Evolutionary conservation across 768 basidiomycete species (phyloP), one percentile per base, ranked within the genome.

Genomic region (Hydnomerulius pinastri): DNA sequence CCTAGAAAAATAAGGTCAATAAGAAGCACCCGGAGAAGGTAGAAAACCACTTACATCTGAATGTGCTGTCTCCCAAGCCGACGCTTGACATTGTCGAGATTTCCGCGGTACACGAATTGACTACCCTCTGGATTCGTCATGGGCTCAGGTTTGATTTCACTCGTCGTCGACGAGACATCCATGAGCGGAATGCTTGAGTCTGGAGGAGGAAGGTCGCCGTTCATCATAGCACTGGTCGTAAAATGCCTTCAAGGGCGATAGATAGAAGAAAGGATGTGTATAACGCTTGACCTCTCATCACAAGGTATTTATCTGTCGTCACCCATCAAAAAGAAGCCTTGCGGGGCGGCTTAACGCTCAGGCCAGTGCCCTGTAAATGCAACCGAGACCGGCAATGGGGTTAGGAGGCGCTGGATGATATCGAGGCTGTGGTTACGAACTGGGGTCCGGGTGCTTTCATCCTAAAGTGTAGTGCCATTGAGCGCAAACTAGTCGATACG

Each of bases 11-110:
- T 11, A 15, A 13, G 4, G 12, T 58, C 15, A 53, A 42, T 13
- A 18, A 35, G 35, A 11, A 43, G 20, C 23, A n/a, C n/a, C 18
- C 17, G 40, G 18, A 37, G 21, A 39, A 15, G 6, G 23, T 7
- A 36, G 29, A 42, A 28, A 33, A 39, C 5, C 10, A 8, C 28
- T 43, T 43, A 57, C 62, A 63, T 62, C 24, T 57, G 54, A 18
- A 63, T 57, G 29, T 60, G 61, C 20, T 56, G 54, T 25, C 43
- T 53, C 28, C 62, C 55, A 27, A 63, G 51, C 41, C 48, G 48
- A 18, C 58, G 62, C 29, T 57, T 43, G 36, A 63, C 60, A 37
- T 50, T 8, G 41, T 63, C 61, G 5, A 56, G 50, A 21, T 39
- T 37, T 29, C 44, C 25, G 17, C 24, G 39, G 43, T 60, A 63